phyloP scores from a whole-genome alignment of 768 basidiomycete genomes.

The Lentinula detonsa region DNA sequence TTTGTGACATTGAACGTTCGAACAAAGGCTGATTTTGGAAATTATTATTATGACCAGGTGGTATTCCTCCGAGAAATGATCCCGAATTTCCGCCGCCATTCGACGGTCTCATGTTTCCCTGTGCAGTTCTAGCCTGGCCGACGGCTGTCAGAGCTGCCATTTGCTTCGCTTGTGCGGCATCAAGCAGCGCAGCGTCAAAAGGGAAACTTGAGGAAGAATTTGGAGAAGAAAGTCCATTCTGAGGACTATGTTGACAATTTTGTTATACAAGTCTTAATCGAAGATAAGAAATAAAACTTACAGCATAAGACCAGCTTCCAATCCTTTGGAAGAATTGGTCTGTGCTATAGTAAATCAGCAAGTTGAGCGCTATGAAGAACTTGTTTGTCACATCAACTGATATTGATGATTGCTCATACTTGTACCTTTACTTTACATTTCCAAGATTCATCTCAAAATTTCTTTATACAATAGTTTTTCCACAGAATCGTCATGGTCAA shows the following conservation, averaged over 20 bases:
- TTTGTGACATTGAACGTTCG: slow-evolving; percentile 39
- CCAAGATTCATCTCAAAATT: not conserved
- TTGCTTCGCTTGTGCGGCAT: slow-evolving; percentile 70
- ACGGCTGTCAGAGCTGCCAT: slow-evolving; percentile 64
- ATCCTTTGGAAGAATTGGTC: not conserved
- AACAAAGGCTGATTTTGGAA: slow-evolving; percentile 22
- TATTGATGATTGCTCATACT: not conserved
- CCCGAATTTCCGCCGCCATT: slow-evolving; percentile 61
- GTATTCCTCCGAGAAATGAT: slow-evolving; percentile 60
- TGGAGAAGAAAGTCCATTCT: not conserved
- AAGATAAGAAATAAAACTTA: slow-evolving; percentile 9
- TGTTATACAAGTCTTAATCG: not conserved
- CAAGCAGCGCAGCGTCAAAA: slow-evolving; percentile 39
- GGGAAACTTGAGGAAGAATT: slow-evolving; percentile 20
- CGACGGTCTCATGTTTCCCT: slow-evolving; percentile 18
- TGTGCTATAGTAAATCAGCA: not conserved
- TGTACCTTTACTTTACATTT: not conserved
- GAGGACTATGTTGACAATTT: not conserved
- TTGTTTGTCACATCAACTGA: not conserved
- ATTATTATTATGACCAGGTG: slow-evolving; percentile 31
- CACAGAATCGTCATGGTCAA: slow-evolving; percentile 28
- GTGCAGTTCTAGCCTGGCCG: not conserved
- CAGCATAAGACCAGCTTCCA: slow-evolving; percentile 20
- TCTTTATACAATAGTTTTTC: not conserved
- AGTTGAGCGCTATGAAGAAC: not conserved